Evolutionary conservation across 768 basidiomycete genomes (phyloP).

Genomic region (Phylloporus scabripes): DNA sequence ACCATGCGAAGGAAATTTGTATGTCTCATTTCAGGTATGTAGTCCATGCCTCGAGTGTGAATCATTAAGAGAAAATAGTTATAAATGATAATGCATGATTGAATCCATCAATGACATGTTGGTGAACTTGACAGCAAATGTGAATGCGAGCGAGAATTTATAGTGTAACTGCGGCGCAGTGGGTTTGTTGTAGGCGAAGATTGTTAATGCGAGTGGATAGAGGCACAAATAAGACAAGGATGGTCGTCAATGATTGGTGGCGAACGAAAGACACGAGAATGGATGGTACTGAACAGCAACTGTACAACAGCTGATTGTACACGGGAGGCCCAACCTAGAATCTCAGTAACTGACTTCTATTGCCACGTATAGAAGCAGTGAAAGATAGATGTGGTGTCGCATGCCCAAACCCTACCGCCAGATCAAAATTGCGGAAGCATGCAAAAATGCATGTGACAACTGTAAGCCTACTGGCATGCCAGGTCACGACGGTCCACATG

Average conservation of each 20-base stretch:
- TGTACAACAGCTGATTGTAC: constrained; percentile 24
- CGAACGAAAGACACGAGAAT: constrained; percentile 13
- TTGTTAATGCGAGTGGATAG: constrained; percentile 14
- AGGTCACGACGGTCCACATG: constrained; percentile 5
- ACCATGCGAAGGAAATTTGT: neutral
- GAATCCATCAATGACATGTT: constrained; percentile 19
- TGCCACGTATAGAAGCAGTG: constrained; percentile 7
- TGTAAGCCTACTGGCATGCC: constrained; percentile 7
- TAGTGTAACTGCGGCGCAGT: constrained; percentile 6
- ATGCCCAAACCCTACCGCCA: constrained; percentile 4
- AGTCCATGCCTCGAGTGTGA: constrained; percentile 11
- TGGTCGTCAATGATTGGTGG: constrained; percentile 15
- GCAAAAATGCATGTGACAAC: constrained; percentile 1
- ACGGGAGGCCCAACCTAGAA: constrained; percentile 9
- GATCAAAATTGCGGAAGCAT: constrained; percentile 10
- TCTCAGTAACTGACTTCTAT: constrained; percentile 12
- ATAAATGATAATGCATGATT: constrained; percentile 28
- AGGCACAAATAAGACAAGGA: constrained; percentile 24
- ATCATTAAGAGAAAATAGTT: constrained; percentile 24
- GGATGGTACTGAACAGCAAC: constrained; percentile 17
- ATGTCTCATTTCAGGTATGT: neutral
- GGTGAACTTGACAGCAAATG: constrained; percentile 19
- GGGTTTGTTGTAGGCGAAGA: constrained; percentile 5
- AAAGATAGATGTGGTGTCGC: constrained; percentile 1
- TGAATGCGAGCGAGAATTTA: constrained; percentile 12